Evolutionary conservation across 2,329 filamentous ascomycete genomes (phyloP).

Genomic region (Domatiomyces globalis): DNA sequence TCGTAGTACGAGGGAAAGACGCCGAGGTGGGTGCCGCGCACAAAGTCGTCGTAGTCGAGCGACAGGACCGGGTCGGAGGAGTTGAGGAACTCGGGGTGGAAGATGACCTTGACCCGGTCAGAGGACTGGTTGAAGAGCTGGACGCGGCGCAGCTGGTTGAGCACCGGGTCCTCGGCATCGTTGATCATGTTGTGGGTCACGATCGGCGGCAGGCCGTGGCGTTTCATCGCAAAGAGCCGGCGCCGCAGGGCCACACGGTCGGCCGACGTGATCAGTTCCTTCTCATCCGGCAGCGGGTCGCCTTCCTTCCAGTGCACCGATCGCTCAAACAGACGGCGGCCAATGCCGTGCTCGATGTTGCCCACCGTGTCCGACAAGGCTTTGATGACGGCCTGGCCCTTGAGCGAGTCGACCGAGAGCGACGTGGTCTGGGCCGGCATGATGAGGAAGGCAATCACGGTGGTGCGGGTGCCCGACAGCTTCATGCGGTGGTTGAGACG

Average conservation of each 20-base stretch:
- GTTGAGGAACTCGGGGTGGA: constrained; percentile 96
- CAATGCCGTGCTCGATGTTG: constrained; percentile 83
- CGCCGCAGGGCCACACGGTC: constrained; percentile 86
- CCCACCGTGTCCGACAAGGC: constrained; percentile 85
- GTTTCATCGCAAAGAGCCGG: constrained; percentile 92
- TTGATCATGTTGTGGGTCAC: constrained; percentile 99
- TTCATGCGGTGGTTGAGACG: constrained; percentile 91
- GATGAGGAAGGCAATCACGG: constrained; percentile 94
- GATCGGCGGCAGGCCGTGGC: constrained; percentile 76
- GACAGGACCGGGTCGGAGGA: constrained; percentile 89
- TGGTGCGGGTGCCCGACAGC: constrained; percentile 69
- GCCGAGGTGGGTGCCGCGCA: constrained; percentile 88
- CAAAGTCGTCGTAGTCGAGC: constrained; percentile 96
- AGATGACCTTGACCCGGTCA: constrained; percentile 93
- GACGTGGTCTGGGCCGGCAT: constrained; percentile 96
- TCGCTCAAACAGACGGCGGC: constrained; percentile 85
- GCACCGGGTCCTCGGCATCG: constrained; percentile 78
- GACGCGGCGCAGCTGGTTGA: constrained; percentile 90
- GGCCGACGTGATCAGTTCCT: constrained; percentile 81
- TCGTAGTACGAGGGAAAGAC: constrained; percentile 98
- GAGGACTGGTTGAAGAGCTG: constrained; percentile 93
- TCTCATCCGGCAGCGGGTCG: constrained; percentile 84
- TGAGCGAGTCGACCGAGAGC: constrained; percentile 84
- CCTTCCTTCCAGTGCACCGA: constrained; percentile 93
- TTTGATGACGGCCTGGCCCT: constrained; percentile 95